These are phyloP conservation scores for Xylona heveae DNA, from an alignment of 495 filamentous ascomycete genomes.

Conservation along the genomic window DNA sequence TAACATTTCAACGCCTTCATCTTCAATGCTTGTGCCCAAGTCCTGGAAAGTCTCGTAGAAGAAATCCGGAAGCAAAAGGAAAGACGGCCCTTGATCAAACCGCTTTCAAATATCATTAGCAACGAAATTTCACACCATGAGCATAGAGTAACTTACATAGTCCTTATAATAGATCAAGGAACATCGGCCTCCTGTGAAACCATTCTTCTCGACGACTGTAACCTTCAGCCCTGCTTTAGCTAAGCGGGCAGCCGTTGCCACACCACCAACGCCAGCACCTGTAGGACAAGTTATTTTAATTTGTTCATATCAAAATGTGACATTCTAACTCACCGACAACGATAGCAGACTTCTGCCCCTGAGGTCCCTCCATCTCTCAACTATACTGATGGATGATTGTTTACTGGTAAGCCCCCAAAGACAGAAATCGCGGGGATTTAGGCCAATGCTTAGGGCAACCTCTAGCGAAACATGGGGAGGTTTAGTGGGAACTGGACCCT, in stretches of 20 bases:
- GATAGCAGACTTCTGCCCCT: slow-evolving; percentile 19
- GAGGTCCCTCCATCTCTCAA: too few species aligned
- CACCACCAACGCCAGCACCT: slow-evolving; percentile 48
- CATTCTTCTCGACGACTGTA: slow-evolving; percentile 47
- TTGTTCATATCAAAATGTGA: neutral
- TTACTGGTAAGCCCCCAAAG: too few species aligned
- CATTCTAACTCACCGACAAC: slow-evolving; percentile 19
- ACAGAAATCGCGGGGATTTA: too few species aligned
- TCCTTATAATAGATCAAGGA: slow-evolving; percentile 30
- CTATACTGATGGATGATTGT: too few species aligned
- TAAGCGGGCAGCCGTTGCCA: slow-evolving; percentile 42
- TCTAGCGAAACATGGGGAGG: too few species aligned
- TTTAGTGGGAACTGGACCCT: too few species aligned
- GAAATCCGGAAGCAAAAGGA: slow-evolving; percentile 42
- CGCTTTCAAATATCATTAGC: slow-evolving; percentile 17
- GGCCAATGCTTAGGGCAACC: too few species aligned
- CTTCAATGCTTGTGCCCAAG: slow-evolving; percentile 34
- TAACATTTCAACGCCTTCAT: slow-evolving; percentile 34
- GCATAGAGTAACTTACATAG: slow-evolving; percentile 17
- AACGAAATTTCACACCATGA: too few species aligned
- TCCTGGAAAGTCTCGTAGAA: slow-evolving; percentile 43
- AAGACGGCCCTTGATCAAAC: slow-evolving; percentile 52
- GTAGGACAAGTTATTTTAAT: slow-evolving; percentile 1
- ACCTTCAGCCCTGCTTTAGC: slow-evolving; percentile 42
- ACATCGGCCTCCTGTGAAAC: slow-evolving; percentile 43